Evolutionary conservation across 1,139 yeast genomes (phyloP).

Genomic region (Arxiozyma telluris): DNA sequence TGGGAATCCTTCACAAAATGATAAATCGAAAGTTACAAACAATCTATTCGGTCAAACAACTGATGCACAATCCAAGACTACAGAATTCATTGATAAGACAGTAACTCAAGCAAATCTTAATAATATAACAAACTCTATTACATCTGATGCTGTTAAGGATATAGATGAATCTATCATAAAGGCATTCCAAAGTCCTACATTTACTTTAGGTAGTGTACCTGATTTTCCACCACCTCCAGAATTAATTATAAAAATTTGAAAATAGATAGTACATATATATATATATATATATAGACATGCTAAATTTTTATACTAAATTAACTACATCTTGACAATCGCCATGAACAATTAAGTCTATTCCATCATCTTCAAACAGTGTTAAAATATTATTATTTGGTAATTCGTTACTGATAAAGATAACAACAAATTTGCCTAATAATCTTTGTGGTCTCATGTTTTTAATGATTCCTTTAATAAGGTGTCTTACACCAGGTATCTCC

Average conservation of each 20-base stretch:
- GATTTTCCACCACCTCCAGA: constrained; percentile 65
- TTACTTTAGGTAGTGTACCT: constrained; percentile 63
- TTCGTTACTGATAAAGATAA: constrained; percentile 50
- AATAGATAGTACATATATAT: not conserved
- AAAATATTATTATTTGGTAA: constrained; percentile 35
- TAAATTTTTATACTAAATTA: constrained; percentile 6
- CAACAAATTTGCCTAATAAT: constrained; percentile 43
- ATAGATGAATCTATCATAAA: constrained; percentile 25
- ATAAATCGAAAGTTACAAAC: not conserved
- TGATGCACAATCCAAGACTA: not conserved
- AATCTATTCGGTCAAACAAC: not conserved
- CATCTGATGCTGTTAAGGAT: not conserved
- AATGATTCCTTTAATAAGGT: constrained; percentile 62
- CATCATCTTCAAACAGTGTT: constrained; percentile 41
- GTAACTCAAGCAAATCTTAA: no score
- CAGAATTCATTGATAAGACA: not conserved
- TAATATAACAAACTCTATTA: not conserved
- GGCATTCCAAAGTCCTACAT: constrained; percentile 45
- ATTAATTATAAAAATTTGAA: constrained; percentile 7
- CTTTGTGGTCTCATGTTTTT: constrained; percentile 56
- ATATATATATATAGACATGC: no score
- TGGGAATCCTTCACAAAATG: not conserved
- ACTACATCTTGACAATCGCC: constrained; percentile 49
- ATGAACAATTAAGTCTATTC: constrained; percentile 45
- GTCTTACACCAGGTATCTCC: constrained; percentile 78